Evolutionary conservation across 202 grass and related monocot genomes (phyloP), one percentile per base, ranked within the genome.

Genomic region (Schoenoplectus tabernaemontani): DNA sequence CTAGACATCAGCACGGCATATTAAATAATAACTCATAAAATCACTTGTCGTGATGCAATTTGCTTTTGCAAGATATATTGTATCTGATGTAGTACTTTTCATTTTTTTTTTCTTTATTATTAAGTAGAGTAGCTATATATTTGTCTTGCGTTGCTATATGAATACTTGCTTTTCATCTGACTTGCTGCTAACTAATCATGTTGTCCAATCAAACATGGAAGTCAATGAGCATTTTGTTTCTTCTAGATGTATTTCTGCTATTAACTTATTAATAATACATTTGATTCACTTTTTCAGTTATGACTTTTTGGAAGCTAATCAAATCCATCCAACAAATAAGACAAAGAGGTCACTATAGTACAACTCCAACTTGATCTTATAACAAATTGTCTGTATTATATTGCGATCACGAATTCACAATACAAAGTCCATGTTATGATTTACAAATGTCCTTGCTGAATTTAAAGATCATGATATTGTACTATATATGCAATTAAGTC

Each of bases 1-100:
- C 17, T 12, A 54, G 16, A 3, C 16, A 54, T 54, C 50, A 54
- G 50, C 50, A 54, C 50, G 50, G 50, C 9, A 4, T 19, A 50
- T 11, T 56, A 39, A 68, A 43, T 9, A 44, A n/a, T 44, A 68
- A 11, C 44, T 68, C 24, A 68, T 44, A 68, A 20, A 56, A 64
- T 44, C 30, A 51, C 47, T 76, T 76, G 47, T 56, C 26, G 72
- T 76, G 26, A 56, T 34, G n/a, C 47, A 76, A 56, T 76, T 76
- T 57, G 13, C 47, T 57, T 76, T 57, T 36, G 10, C 15, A 33
- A 75, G 12, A 51, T 50, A 74, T 32, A 38, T 53, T 75, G 24
- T 23, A 75, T 53, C 43, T 53, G 13, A 26, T 32, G 8, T 56
- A 56, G 43, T 53, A 30, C 26, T 42, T 73, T 64, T 2, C 0